phyloP scores from a whole-genome alignment of 2,329 filamentous ascomycete genomes.

The Botryotinia convoluta region DNA sequence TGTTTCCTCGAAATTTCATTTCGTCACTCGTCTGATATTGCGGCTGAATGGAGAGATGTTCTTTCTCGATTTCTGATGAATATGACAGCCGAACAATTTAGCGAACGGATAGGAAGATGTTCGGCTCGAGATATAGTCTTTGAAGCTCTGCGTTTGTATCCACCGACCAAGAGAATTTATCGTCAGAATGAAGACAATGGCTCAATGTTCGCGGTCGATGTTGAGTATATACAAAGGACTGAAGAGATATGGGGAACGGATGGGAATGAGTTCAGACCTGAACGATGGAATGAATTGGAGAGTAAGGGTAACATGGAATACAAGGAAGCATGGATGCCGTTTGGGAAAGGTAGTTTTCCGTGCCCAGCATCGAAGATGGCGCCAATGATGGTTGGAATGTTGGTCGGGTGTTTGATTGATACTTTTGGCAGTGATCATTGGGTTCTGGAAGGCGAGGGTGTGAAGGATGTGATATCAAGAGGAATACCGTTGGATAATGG shows the following conservation, averaged over 20 bases:
- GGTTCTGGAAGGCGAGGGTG: neutral
- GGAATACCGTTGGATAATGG: neutral
- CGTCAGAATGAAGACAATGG: neutral
- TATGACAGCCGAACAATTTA: neutral
- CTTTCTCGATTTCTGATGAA: neutral
- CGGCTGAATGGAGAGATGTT: neutral
- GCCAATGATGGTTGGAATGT: conserved; percentile 19
- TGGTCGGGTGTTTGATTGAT: conserved; percentile 11
- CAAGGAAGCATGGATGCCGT: conserved; percentile 18
- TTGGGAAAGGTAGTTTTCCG: conserved; percentile 9
- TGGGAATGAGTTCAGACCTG: conserved; percentile 13
- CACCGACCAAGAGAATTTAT: conserved; percentile 16
- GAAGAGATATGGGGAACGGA: conserved; percentile 3
- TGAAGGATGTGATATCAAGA: neutral
- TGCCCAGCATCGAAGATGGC: conserved; percentile 14
- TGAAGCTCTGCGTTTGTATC: conserved; percentile 17
- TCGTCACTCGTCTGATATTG: neutral
- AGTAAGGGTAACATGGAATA: neutral
- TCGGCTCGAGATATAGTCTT: conserved; percentile 7
- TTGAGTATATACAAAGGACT: conserved; percentile 14
- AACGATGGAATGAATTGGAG: conserved; percentile 4
- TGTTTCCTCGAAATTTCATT: conserved; percentile 19
- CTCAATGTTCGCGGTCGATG: neutral
- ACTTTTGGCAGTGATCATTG: neutral
- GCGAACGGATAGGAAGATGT: neutral